phyloP scores from a whole-genome alignment of 1,284 basidiomycete genomes.

The Cutaneotrichosporon dermatis region DNA sequence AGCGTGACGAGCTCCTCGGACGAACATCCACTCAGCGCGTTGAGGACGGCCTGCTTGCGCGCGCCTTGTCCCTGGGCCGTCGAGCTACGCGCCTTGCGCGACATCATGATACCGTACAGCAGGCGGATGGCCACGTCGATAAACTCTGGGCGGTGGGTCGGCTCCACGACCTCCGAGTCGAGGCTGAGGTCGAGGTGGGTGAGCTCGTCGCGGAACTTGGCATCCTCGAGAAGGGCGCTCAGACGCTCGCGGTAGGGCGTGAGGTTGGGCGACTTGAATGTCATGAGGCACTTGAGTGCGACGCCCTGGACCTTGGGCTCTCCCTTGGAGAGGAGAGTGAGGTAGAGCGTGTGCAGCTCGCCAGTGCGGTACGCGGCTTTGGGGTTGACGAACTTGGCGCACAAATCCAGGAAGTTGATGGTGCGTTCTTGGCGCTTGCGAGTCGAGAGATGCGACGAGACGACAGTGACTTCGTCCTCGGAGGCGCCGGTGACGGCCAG shows the following conservation, averaged over 20 bases:
- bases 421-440: slow-evolving; percentile 53
- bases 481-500: slow-evolving; percentile 48
- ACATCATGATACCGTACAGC: slow-evolving; percentile 85
- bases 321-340: slow-evolving; percentile 74
- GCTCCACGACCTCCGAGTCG: slow-evolving; percentile 56
- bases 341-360: slow-evolving; percentile 65
- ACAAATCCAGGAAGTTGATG: slow-evolving; percentile 72
- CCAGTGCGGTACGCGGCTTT: slow-evolving; percentile 73
- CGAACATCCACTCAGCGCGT: slow-evolving; percentile 65
- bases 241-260: slow-evolving; percentile 65
- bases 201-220: slow-evolving; percentile 83
- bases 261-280: slow-evolving; percentile 73
- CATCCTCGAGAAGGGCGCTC: slow-evolving; percentile 72
- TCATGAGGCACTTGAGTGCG: slow-evolving; percentile 74
- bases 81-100: slow-evolving; percentile 65
- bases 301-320: slow-evolving; percentile 73
- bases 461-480: slow-evolving; percentile 12
- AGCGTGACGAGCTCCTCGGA: slow-evolving; percentile 72
- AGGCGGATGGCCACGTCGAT: slow-evolving; percentile 73
- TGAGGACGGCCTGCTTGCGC: slow-evolving; percentile 70
- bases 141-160: slow-evolving; percentile 62
- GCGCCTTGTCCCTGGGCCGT: slow-evolving; percentile 60
- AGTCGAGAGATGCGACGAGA: slow-evolving; percentile 35
- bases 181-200: slow-evolving; percentile 62
- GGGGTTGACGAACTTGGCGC: slow-evolving; percentile 85